Conservation (phyloP, 129 eudicot species). For the Pseudognaphalium luteoalbum region DNA sequence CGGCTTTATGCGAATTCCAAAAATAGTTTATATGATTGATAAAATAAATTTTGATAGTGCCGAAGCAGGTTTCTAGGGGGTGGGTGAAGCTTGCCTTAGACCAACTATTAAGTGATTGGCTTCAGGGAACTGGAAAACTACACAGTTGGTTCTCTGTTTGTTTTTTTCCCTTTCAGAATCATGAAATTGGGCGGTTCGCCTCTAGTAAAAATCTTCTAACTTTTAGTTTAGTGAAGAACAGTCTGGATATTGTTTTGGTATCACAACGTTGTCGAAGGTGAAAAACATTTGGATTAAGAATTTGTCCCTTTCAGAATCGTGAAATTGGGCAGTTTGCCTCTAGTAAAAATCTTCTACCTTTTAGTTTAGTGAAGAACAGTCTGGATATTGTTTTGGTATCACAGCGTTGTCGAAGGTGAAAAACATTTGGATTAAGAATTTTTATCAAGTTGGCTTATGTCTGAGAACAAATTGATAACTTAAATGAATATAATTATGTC, state of each 20-base stretch:
- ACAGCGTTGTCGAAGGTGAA: not conserved
- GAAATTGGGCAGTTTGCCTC: too few species aligned
- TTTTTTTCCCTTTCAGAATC: too few species aligned
- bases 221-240: not conserved
- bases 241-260: not conserved
- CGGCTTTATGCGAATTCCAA: too few species aligned
- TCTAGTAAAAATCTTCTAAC: too few species aligned
- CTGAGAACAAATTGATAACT: not conserved
- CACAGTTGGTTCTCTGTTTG: too few species aligned
- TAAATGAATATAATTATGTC: not conserved
- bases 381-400: not conserved
- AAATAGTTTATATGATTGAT: too few species aligned
- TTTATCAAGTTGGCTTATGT: not conserved
- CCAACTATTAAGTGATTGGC: not conserved
- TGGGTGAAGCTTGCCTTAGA: not conserved
- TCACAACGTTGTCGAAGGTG: not conserved
- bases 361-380: not conserved
- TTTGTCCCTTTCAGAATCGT: not conserved
- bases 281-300: not conserved
- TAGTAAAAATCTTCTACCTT: too few species aligned
- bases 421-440: not conserved
- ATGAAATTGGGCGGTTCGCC: too few species aligned
- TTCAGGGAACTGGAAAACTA: too few species aligned
- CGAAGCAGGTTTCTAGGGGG: not conserved
- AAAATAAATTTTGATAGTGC: not conserved